phyloP scores from a whole-genome alignment of 2,329 filamentous ascomycete genomes.

The Fusarium longipes region DNA sequence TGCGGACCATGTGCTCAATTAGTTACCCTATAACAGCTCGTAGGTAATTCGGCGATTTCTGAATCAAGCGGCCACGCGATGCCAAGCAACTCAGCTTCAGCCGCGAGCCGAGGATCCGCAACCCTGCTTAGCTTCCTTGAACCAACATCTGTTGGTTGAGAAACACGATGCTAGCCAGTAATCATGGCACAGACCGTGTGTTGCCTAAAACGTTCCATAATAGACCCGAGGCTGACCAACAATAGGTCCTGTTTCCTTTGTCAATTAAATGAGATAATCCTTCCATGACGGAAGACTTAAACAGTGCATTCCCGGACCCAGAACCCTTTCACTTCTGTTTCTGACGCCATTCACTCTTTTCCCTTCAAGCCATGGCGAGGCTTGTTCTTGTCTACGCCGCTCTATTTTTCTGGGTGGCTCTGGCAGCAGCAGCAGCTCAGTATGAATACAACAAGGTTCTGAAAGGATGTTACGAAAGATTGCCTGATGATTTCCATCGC shows the following conservation, averaged over 20 bases:
- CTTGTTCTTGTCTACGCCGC: background rate
- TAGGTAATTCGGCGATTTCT: background rate
- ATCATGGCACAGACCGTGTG: slow-evolving; percentile 16
- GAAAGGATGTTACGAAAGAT: background rate
- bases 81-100: slow-evolving; percentile 12
- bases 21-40: background rate
- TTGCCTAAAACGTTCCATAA: slow-evolving; percentile 23
- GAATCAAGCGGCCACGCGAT: background rate
- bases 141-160: slow-evolving; percentile 9
- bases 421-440: slow-evolving; percentile 13
- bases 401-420: slow-evolving; percentile 16
- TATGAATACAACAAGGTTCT: background rate
- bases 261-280: slow-evolving; percentile 1
- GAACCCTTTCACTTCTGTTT: background rate
- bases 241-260: background rate
- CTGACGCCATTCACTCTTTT: background rate
- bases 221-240: slow-evolving; percentile 1
- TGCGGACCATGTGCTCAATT: no score
- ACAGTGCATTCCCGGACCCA: slow-evolving; percentile 10
- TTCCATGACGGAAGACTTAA: slow-evolving; percentile 13
- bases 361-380: slow-evolving; percentile 4
- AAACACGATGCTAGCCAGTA: slow-evolving; percentile 1
- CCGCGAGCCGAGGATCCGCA: slow-evolving; percentile 12
- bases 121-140: background rate
- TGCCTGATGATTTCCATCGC: background rate